Base-by-base conservation (phyloP, 108 stramenopile species). In the Conticribra weissflogii region DNA sequence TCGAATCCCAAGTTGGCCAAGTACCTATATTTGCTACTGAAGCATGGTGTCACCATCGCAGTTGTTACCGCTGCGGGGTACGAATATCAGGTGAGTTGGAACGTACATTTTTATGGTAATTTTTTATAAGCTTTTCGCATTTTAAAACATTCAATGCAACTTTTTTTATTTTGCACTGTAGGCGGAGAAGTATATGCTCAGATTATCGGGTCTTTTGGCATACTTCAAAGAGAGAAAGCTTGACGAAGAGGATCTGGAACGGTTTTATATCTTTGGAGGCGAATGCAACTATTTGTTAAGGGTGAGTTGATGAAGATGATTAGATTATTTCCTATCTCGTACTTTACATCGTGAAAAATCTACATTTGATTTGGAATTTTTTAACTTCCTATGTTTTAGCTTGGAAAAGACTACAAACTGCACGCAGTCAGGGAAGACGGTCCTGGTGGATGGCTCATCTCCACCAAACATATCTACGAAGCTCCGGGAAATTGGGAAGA, bases 31-130 rank as follows among this genome's bases (percentile, higher is more conserved):
- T 55, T 84, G 19, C 61, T 97, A 24, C 70, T 97, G n/a, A 72
- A 72, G 17, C 84, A 88, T 70, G 90, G 93, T 17, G 91, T 93
- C n/a, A 85, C 83, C 1, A 79, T 97, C 23, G 90, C 92, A 3
- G 90, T 97, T 7, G 95, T 97, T 0, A 97, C 97, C 8, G 97
- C 97, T 18, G 97, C 97, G 32, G 97, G 97, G 0, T 97, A 97
- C 65, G 94, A 95, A 47, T 95, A 95, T 70, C 82, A 95, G 48
- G 79, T 41, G 36, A 41, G 36, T 41, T 12, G 12, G 36, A 9
- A n/a, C n/a, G n/a, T n/a, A n/a, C n/a, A n/a, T n/a, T n/a, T n/a
- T n/a, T n/a, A n/a, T n/a, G n/a, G n/a, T n/a, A n/a, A n/a, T n/a
- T n/a, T 41, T 41, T 9, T 41, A 41, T 41, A 9, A 41, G 36